A percentile compares a stretch with the other conserved stretches of the same genome.
These are phyloP conservation scores for Diplodia sapinea DNA, from an alignment of 2,329 filamentous ascomycete genomes.

Conservation along the genomic window DNA sequence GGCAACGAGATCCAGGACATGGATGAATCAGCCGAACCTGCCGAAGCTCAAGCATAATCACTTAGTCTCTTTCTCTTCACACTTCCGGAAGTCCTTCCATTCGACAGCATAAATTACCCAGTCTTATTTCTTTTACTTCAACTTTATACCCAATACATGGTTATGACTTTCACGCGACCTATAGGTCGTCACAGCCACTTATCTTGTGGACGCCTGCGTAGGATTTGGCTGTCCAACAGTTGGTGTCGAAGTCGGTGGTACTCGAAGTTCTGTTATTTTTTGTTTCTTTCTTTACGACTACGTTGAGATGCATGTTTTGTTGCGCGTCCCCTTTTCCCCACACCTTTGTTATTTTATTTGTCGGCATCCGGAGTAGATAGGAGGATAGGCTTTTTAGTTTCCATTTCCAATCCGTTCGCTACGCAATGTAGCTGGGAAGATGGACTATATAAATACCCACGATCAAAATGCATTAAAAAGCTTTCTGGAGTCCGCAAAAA, in stretches of 20 bases:
- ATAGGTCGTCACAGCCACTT: background rate
- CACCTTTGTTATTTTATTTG: background rate
- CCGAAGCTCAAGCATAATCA: background rate
- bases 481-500: background rate
- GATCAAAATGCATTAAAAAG: background rate
- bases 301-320: constrained; percentile 9
- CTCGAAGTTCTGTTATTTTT: background rate
- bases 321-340: background rate
- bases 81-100: background rate
- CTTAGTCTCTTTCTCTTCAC: background rate
- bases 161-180: constrained; percentile 19
- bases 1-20: constrained; percentile 47
- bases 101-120: background rate
- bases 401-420: background rate
- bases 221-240: background rate
- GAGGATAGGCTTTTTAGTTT: background rate
- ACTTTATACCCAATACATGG: constrained; percentile 29
- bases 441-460: constrained; percentile 10
- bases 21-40: constrained; percentile 36
- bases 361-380: constrained; percentile 16
- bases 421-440: background rate
- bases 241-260: background rate
- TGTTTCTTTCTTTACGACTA: background rate
- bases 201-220: background rate
- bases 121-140: constrained; percentile 13